A percentile compares a stretch with the other conserved stretches of the same genome.
phyloP scores from a whole-genome alignment of 108 stramenopile genomes.

The Pinguiococcus pyrenoidosus region DNA sequence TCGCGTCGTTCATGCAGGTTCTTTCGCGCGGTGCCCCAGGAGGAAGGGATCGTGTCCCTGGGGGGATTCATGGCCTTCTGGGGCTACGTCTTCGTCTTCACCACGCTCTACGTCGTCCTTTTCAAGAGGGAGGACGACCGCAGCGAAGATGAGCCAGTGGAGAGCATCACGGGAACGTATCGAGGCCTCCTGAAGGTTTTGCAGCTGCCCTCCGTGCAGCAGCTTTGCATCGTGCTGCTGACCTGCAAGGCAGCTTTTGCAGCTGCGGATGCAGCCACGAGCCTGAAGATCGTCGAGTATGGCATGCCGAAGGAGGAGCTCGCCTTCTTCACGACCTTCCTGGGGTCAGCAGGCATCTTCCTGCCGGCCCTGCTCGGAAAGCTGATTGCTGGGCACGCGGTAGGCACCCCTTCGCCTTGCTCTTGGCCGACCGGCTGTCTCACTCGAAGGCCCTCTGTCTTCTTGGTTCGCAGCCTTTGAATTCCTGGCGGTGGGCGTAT shows the following conservation, averaged over 20 bases:
- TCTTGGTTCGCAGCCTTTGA: too few species aligned
- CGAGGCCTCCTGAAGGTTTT: too few species aligned
- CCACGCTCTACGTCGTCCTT: conserved; percentile 69
- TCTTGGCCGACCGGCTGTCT: conserved; percentile 11
- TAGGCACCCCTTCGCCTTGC: conserved; percentile 18
- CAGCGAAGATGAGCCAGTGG: conserved; percentile 56
- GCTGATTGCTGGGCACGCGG: background rate
- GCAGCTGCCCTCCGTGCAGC: conserved; percentile 71
- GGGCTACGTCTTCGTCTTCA: conserved; percentile 76
- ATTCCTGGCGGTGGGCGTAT: conserved; percentile 14
- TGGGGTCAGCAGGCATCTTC: too few species aligned
- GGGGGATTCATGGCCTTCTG: conserved; percentile 75
- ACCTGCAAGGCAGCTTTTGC: conserved; percentile 43
- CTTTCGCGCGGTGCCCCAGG: conserved; percentile 7
- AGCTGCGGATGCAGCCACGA: conserved; percentile 36
- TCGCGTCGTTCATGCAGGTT: too few species aligned
- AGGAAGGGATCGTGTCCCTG: conserved; percentile 45
- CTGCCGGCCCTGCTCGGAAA: background rate
- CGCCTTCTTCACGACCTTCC: background rate
- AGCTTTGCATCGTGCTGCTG: conserved; percentile 64
- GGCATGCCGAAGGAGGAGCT: conserved; percentile 43
- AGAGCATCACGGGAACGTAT: too few species aligned
- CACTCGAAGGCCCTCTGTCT: conserved; percentile 21
- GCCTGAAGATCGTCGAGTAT: conserved; percentile 38
- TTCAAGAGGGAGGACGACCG: conserved; percentile 66